Percentiles rank a stretch among this genome's conserved stretches.
Evolutionary conservation across 2,329 filamentous ascomycete genomes (phyloP).

Genomic region (Emergomyces africanus): DNA sequence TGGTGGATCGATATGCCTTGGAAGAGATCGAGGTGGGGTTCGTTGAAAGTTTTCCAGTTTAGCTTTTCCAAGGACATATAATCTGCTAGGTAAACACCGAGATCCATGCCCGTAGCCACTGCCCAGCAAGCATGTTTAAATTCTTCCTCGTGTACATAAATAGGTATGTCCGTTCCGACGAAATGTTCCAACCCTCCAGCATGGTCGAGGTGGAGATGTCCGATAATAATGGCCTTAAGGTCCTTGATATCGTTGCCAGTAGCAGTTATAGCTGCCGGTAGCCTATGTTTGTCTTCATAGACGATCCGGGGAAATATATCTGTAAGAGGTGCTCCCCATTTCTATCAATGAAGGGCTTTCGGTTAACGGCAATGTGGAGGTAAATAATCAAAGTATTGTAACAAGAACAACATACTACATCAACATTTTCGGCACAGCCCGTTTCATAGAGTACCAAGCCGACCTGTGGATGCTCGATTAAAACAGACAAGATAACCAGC

Average conservation of each 20-base stretch:
- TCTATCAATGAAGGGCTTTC: constrained; percentile 9
- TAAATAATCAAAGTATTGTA: not conserved
- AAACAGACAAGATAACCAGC: constrained; percentile 29
- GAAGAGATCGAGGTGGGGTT: constrained; percentile 26
- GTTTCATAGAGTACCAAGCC: constrained; percentile 37
- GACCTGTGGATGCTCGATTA: constrained; percentile 34
- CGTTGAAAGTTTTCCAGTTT: constrained; percentile 34
- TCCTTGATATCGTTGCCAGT: constrained; percentile 34
- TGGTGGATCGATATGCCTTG: constrained; percentile 28
- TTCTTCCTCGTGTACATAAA: constrained; percentile 37
- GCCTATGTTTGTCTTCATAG: constrained; percentile 22
- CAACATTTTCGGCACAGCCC: constrained; percentile 32
- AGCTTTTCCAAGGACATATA: constrained; percentile 24
- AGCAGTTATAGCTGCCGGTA: constrained; percentile 24
- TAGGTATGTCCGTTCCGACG: constrained; percentile 29
- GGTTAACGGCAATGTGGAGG: not conserved
- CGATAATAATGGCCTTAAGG: constrained; percentile 35
- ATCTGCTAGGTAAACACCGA: constrained; percentile 27
- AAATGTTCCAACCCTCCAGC: constrained; percentile 38
- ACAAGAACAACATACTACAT: constrained; percentile 17
- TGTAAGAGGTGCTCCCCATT: constrained; percentile 23
- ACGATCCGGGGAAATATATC: constrained; percentile 29
- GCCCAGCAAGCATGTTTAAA: constrained; percentile 36
- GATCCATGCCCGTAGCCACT: constrained; percentile 30
- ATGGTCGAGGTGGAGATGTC: constrained; percentile 38